phyloP scores from a whole-genome alignment of 2,329 filamentous ascomycete genomes.

The Alternaria burnsii region DNA sequence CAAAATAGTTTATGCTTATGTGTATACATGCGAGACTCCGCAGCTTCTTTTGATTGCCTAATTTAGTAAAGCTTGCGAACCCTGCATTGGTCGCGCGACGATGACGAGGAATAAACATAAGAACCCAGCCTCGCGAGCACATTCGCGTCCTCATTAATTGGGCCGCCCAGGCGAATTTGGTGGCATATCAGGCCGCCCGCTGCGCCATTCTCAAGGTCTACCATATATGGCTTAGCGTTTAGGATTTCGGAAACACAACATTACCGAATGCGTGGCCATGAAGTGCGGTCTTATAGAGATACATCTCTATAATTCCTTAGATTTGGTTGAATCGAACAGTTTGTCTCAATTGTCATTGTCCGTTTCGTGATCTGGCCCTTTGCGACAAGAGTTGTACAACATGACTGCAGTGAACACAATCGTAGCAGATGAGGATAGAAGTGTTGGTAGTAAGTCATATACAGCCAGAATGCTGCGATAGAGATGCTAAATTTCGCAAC shows the following conservation, averaged over 20 bases:
- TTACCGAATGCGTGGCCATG: not conserved
- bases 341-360: not conserved
- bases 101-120: not conserved
- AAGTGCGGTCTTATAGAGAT: no score
- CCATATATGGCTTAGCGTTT: conserved; percentile 7
- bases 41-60: not conserved
- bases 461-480: not conserved
- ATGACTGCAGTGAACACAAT: not conserved
- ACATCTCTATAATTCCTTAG: not conserved
- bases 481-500: not conserved
- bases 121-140: not conserved
- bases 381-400: not conserved
- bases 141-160: not conserved
- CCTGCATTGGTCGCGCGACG: not conserved
- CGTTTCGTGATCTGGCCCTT: not conserved
- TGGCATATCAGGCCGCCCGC: conserved; percentile 6
- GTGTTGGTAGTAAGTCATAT: not conserved
- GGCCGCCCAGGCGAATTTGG: not conserved
- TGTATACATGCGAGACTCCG: not conserved
- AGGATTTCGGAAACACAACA: not conserved
- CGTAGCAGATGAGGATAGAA: not conserved
- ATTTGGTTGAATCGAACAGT: not conserved
- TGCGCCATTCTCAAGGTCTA: conserved; percentile 9
- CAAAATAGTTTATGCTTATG: not conserved
- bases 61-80: not conserved